Conservation (phyloP, 2,329 filamentous ascomycete species). For the Phyllosticta citriasiana region DNA sequence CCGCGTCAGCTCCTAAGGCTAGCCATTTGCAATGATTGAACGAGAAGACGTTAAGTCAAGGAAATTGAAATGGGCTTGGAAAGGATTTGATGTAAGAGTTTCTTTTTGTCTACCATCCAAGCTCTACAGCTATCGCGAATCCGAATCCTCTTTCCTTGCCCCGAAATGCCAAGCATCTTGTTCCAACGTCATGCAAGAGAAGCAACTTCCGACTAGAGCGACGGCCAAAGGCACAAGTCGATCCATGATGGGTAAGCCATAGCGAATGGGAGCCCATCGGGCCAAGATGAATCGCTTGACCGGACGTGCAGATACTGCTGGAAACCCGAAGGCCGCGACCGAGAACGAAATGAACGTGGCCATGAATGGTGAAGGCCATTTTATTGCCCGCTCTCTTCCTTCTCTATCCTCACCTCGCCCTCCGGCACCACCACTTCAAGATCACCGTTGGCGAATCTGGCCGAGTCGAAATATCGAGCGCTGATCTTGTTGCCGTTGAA, state of each 20-base stretch:
- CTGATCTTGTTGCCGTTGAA: constrained; percentile 80
- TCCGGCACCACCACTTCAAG: not conserved
- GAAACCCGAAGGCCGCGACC: no score
- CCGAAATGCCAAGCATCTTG: not conserved
- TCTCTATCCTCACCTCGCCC: not conserved
- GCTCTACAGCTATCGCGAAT: not conserved
- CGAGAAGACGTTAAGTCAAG: no score
- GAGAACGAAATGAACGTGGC: not conserved
- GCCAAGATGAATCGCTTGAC: not conserved
- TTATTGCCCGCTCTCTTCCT: not conserved
- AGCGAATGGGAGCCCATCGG: not conserved
- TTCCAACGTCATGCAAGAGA: not conserved
- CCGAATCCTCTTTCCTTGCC: not conserved
- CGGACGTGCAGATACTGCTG: no score
- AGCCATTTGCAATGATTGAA: no score
- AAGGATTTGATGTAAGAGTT: no score
- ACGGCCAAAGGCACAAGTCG: not conserved
- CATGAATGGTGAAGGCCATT: not conserved
- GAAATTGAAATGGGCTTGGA: no score
- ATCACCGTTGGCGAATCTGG: constrained; percentile 53
- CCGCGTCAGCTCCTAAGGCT: no score
- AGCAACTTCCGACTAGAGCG: not conserved
- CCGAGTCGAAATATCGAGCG: constrained; percentile 72
- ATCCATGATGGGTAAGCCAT: not conserved
- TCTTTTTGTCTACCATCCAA: not conserved